Evolutionary conservation across 345 rosid species (phyloP).

Genomic region (Dipteronia sinensis): DNA sequence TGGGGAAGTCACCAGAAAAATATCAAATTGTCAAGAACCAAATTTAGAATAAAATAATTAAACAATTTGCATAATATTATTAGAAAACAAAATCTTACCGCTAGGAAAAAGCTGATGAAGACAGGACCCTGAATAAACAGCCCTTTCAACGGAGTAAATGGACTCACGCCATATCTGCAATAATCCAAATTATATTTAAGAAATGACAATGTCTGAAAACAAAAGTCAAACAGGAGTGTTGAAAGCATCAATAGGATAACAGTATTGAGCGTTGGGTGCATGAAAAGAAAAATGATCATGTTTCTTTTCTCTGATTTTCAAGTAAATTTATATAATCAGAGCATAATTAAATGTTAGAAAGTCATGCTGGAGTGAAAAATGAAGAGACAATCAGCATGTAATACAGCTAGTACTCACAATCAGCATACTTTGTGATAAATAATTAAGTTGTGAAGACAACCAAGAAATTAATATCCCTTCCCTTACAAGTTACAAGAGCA

Average conservation of each 20-base stretch:
- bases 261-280: neutral
- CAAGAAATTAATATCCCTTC: neutral
- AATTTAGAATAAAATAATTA: neutral
- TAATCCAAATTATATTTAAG: conserved; percentile 20
- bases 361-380: neutral
- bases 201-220: conserved; percentile 14
- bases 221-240: neutral
- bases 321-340: neutral
- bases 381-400: neutral
- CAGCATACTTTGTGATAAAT: neutral
- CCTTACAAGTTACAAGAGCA: neutral
- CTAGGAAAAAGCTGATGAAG: conserved; percentile 79
- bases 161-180: conserved; percentile 78
- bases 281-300: neutral
- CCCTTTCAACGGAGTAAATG: conserved; percentile 85
- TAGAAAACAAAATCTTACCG: conserved; percentile 54
- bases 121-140: conserved; percentile 77
- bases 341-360: neutral
- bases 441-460: neutral
- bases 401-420: neutral
- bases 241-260: neutral
- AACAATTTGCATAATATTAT: neutral
- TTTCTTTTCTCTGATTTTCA: neutral
- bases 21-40: neutral
- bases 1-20: neutral